Conservation (phyloP, 2,329 filamentous ascomycete genomes). For the Macrophomina tecta region DNA sequence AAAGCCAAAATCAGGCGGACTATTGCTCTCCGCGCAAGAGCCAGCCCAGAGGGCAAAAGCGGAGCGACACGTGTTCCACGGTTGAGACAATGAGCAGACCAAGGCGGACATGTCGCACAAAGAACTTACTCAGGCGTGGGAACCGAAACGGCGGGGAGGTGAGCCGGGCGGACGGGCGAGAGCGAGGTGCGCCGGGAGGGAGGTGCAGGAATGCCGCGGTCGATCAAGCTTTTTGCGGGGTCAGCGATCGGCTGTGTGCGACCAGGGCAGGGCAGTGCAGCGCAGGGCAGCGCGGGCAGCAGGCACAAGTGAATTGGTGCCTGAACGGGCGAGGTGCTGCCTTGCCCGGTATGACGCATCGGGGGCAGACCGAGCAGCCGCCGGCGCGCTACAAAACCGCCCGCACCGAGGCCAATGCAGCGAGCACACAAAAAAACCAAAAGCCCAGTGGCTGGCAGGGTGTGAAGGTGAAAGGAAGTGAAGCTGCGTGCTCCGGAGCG, state of each 20-base stretch:
- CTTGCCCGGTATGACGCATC: background rate
- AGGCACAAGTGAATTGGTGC: background rate
- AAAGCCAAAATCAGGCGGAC: no score
- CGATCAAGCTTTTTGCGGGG: slow-evolving; percentile 20
- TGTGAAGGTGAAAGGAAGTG: background rate
- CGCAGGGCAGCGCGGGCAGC: slow-evolving; percentile 8
- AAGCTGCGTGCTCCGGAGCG: background rate
- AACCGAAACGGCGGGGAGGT: background rate
- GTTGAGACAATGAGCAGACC: no score
- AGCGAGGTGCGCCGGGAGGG: background rate
- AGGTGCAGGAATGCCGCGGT: background rate
- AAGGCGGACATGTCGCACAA: background rate
- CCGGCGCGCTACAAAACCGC: background rate
- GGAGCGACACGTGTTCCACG: no score
- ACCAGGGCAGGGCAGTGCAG: background rate
- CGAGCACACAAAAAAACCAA: background rate
- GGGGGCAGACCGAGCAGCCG: no score
- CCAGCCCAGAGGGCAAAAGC: no score
- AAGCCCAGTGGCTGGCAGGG: background rate
- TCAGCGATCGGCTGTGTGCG: slow-evolving; percentile 18
- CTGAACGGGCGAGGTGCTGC: background rate
- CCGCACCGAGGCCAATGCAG: no score
- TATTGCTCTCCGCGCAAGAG: no score
- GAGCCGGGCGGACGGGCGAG: background rate
- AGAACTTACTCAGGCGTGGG: background rate